Percentiles rank a stretch among this genome's conserved stretches.
Conservation (phyloP, 768 basidiomycete species). For the Termitomyces sp. region DNA sequence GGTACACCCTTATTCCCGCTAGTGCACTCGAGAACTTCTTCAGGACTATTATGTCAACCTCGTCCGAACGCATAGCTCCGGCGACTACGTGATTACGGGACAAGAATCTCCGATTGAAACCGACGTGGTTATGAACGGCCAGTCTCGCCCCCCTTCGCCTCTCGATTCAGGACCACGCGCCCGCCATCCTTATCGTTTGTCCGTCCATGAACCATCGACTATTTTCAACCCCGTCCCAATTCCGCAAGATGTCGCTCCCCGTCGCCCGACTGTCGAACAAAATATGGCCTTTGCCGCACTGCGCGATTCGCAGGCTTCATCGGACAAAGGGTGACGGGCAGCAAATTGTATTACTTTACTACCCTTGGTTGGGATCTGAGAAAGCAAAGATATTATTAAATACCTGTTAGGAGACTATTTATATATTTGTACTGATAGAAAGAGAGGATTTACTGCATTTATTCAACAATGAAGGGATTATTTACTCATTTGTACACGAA, state of each 20-base stretch:
- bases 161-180: conserved; percentile 14
- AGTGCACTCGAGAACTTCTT: conserved; percentile 88
- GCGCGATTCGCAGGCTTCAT: conserved; percentile 37
- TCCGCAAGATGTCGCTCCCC: conserved; percentile 34
- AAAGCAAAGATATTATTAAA: not conserved
- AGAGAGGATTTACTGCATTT: conserved; percentile 2
- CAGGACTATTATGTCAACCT: conserved; percentile 95
- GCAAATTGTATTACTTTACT: conserved; percentile 9
- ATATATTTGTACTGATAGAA: not conserved
- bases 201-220: conserved; percentile 30
- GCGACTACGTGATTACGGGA: conserved; percentile 48
- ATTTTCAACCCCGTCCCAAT: conserved; percentile 35
- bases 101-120: conserved; percentile 40
- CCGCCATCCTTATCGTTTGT: conserved; percentile 18
- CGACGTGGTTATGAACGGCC: conserved; percentile 51
- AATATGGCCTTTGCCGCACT: conserved; percentile 79
- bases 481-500: conserved; percentile 2
- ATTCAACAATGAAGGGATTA: conserved; percentile 10
- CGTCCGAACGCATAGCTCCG: conserved; percentile 74
- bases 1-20: conserved; percentile 22
- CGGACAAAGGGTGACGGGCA: conserved; percentile 3
- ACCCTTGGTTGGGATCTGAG: not conserved
- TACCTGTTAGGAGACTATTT: not conserved
- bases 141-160: conserved; percentile 51
- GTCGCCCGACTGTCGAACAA: conserved; percentile 71